phyloP scores from a whole-genome alignment of 225 moss, liverwort and hornwort genomes.

The Bryum argenteum region DNA sequence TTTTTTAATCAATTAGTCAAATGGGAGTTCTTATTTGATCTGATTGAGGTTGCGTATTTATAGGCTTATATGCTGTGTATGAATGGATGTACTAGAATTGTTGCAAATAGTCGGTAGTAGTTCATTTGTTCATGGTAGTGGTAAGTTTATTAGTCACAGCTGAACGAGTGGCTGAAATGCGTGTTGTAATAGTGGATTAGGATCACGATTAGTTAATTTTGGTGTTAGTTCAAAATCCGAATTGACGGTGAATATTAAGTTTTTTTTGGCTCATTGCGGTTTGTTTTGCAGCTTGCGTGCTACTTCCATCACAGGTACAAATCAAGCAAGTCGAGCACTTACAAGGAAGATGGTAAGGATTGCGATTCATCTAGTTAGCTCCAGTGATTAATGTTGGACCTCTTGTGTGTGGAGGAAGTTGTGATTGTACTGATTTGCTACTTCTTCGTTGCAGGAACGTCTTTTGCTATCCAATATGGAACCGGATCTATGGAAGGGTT shows the following conservation, averaged over 20 bases:
- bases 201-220: background rate
- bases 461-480: slow-evolving; percentile 82
- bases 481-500: slow-evolving; percentile 87
- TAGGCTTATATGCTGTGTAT: too few relatives aligned
- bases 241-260: too few relatives aligned
- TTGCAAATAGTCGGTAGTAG: too few relatives aligned
- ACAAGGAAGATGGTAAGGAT: slow-evolving; percentile 61
- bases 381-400: background rate
- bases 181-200: background rate
- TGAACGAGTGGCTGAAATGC: background rate
- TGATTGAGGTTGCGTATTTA: too few relatives aligned
- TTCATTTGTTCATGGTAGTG: slow-evolving; percentile 7
- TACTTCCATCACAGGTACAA: slow-evolving; percentile 70
- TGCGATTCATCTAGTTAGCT: background rate
- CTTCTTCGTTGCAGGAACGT: slow-evolving; percentile 49
- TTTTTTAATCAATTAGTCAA: too few relatives aligned
- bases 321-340: slow-evolving; percentile 64
- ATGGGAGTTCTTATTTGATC: too few relatives aligned
- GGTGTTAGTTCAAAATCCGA: background rate
- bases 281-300: slow-evolving; percentile 64
- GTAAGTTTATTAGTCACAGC: background rate
- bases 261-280: background rate
- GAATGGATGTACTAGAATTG: too few relatives aligned
- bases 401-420: background rate
- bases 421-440: background rate